These are phyloP conservation scores for Verticillium tricorpus DNA, from an alignment of 2,329 filamentous ascomycete genomes.

Conservation along the genomic window DNA sequence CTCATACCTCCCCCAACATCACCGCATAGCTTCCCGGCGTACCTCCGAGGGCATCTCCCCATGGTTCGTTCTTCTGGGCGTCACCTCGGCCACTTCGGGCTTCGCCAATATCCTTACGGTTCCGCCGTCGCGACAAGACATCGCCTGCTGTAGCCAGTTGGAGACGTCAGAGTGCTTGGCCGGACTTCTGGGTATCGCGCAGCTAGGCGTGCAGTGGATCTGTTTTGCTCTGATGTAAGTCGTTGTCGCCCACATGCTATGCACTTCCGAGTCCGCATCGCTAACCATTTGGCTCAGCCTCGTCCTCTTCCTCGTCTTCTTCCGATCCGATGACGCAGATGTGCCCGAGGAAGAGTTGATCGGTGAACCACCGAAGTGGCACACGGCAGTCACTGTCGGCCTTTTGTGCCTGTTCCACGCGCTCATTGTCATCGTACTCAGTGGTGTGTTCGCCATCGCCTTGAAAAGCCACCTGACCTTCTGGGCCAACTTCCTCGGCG, in stretches of 20 bases:
- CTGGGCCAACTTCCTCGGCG: slow-evolving; percentile 84
- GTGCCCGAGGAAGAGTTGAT: slow-evolving; percentile 44
- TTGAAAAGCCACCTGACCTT: slow-evolving; percentile 59
- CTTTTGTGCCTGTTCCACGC: slow-evolving; percentile 70
- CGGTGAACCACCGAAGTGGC: slow-evolving; percentile 61
- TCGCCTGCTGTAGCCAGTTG: slow-evolving; percentile 80
- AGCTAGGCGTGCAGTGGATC: slow-evolving; percentile 87
- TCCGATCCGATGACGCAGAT: slow-evolving; percentile 59
- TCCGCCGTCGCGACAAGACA: slow-evolving; percentile 75
- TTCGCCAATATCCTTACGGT: slow-evolving; percentile 91
- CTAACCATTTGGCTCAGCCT: slow-evolving; percentile 50
- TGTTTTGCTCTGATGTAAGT: slow-evolving; percentile 89
- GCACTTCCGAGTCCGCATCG: neutral
- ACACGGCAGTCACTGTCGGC: slow-evolving; percentile 73
- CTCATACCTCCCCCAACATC: slow-evolving; percentile 92
- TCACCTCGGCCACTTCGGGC: slow-evolving; percentile 80
- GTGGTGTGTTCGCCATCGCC: slow-evolving; percentile 61
- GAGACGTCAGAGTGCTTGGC: slow-evolving; percentile 79
- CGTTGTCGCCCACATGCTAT: neutral
- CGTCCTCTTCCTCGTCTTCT: slow-evolving; percentile 91
- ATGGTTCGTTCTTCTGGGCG: slow-evolving; percentile 91
- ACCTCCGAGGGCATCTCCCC: slow-evolving; percentile 94
- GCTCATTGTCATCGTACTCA: slow-evolving; percentile 64
- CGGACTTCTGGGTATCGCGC: slow-evolving; percentile 80
- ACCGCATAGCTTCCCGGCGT: slow-evolving; percentile 78